Base-by-base conservation (phyloP, 192 early-diverging fungal genomes). In the Podila horticola region DNA sequence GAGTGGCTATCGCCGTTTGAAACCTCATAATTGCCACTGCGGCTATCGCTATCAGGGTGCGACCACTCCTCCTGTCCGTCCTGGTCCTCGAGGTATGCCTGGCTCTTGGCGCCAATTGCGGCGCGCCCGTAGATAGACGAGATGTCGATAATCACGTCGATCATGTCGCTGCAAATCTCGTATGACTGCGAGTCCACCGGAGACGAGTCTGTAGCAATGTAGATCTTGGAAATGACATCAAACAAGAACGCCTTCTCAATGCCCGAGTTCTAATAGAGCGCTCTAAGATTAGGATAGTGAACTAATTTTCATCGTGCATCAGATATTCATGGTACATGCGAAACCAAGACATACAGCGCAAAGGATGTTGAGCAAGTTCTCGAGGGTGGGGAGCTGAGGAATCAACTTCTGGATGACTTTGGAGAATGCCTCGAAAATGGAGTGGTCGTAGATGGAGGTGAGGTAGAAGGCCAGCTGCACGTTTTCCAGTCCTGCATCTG, bases 241-340 rank as follows among this genome's bases (percentile, higher is more conserved):
- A 99, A 96, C 60, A 99, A 84, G 74, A 97, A 98, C 26, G 95
- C 96, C 81, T 99, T 99, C 79, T 99, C 97, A 62, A 99, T 94
- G 11, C 94, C 93, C 26, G 97, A 97, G 70, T 93, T 96, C 94
- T 96, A 69, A 22, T 12, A n/a, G 8, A 26, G 20, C 22, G 59
- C 12, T 67, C 29, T 19, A 57, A 38, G 20, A 55, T 28, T 26
- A 58, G 34, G n/a, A 12, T 12, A 50, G 45, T n/a, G 30, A 4
- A 22, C 22, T 2, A 22, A 64, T 12, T 11, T 36, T 29, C 17
- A 58, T 33, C 52, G 9, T 30, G 9, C 49, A 66, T 13, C 15
- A 28, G 26, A 66, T n/a, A 50, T 20, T 66, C 10, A 50, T 41
- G 5, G 3, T 45, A 49, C 12, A 5, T 36, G 17, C 4, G 45